Base-by-base conservation (phyloP, 495 filamentous ascomycete species). In the Penicillium silybi region DNA sequence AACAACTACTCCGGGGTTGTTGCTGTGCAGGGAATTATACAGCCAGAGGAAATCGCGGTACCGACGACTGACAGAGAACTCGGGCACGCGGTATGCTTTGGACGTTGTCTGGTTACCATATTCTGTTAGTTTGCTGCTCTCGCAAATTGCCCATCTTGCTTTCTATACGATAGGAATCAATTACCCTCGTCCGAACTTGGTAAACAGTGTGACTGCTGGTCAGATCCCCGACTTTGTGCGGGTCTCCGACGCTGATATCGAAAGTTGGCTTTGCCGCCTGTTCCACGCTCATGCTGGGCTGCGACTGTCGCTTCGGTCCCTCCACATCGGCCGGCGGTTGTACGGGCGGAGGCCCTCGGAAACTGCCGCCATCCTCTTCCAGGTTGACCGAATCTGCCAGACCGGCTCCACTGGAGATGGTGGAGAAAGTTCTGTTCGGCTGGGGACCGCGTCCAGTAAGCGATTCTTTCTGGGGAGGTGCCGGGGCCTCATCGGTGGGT, bases 1-100 rank as follows among this genome's bases (percentile, higher is more conserved):
- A 17, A 97, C 90, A 49, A 98, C 89, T 37, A 96, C 85, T 42
- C 93, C 93, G 13, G 93, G 93, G 62, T 92, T 97, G 68, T 92
- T 97, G 59, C 80, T 86, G 66, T 97, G 93, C 56, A 98, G 77
- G 26, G 87, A 87, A 52, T 86, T 96, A 62, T 97, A 98, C 18
- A 98, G 85, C 93, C 93, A 98, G 34, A 97, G 73, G 65, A 98
- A 97, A 71, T 98, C 93, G 41, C 93, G 84, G 72, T 97, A 98
- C 52, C 93, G 83, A 52, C 93, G 83, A 58, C 86, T 92, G 52
- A 98, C 93, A 18, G 86, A 83, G 54, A 98, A 98, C 63, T 96
- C 90, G 25, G 85, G 79, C 53, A 88, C 85, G 57, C 86, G 87
- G 67, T 97, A 98, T 32, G 90, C 93, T 72, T 96, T 97, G 3